Base-by-base conservation (phyloP, 1,284 basidiomycete species). In the Singerocomus inundabilis region DNA sequence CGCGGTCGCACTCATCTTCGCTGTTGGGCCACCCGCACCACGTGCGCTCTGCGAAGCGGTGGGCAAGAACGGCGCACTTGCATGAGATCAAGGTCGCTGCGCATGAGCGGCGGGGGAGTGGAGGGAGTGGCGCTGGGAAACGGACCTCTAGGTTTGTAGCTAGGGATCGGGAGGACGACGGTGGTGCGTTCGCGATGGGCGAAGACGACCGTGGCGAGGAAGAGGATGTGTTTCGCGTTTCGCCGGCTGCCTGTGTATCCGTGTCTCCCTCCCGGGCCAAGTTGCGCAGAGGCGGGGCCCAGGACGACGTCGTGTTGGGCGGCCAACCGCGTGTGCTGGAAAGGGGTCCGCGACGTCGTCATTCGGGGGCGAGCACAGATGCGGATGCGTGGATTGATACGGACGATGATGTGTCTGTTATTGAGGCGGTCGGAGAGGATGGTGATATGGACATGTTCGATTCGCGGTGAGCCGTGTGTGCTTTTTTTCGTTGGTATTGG, bases 31-130 rank as follows among this genome's bases (percentile, higher is more conserved):
- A 60, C 8, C 21, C 29, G n/a, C n/a, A n/a, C 3, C 49, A 49
- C 1, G 45, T 7, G 2, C 59, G 63, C 63, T 49, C 68, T 0
- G 42, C 78, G 34, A 80, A 77, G 51, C 74, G 75, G 35, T 85
- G 81, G 80, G 86, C 85, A 24, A 72, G 84, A 38, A 85, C 75
- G 5, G 82, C 87, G 3, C 87, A 89, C 71, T 55, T 89, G 52
- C 87, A 89, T 57, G 84, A 87, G 61, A 79, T 88, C 52, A 74
- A 73, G 50, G 38, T 40, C 2, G 26, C 32, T 12, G n/a, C n/a
- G n/a, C 56, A 42, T 5, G 59, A 52, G 40, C 44, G 50, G 25
- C 45, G 52, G 0, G 58, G 53, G 3, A 54, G 55, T 30, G 50
- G 44, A 1, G 37, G 51, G n/a, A n/a, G n/a, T n/a, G n/a, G n/a